A percentile compares a stretch with the other conserved stretches of the same genome.
These are phyloP conservation scores for Globisporangium radiosum DNA, from an alignment of 352 stramenopile genomes.

Conservation along the genomic window DNA sequence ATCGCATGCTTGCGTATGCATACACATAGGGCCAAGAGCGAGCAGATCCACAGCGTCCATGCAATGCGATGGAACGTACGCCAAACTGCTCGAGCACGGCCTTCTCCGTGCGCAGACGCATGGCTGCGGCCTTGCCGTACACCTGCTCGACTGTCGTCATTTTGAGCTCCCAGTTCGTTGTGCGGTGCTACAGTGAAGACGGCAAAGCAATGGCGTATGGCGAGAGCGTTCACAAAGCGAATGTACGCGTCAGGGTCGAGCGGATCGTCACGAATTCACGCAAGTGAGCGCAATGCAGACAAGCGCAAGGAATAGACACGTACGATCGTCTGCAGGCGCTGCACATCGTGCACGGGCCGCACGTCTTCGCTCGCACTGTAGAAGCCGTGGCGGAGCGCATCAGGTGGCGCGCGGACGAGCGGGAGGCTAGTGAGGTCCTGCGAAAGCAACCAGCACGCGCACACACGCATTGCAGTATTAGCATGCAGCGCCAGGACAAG, in stretches of 20 bases:
- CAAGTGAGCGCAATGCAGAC: neutral
- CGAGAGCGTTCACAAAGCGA: neutral
- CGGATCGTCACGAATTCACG: neutral
- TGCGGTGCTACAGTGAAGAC: constrained; percentile 33
- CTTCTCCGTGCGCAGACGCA: constrained; percentile 87
- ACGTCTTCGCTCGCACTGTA: constrained; percentile 79
- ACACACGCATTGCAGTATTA: too few species aligned
- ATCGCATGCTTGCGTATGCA: too few species aligned
- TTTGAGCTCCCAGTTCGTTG: constrained; percentile 81
- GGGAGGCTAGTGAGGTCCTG: constrained; percentile 70
- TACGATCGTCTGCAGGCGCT: constrained; percentile 76
- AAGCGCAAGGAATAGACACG: constrained; percentile 3
- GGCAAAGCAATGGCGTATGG: neutral
- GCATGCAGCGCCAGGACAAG: too few species aligned
- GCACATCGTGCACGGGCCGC: constrained; percentile 76
- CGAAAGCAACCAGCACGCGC: neutral
- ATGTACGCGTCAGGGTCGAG: too few species aligned
- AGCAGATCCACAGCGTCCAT: too few species aligned
- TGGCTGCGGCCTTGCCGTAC: constrained; percentile 84
- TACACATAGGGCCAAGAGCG: too few species aligned
- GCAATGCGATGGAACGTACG: constrained; percentile 18
- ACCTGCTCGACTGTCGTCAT: constrained; percentile 86
- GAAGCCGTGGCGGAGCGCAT: constrained; percentile 78
- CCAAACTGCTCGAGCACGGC: constrained; percentile 79
- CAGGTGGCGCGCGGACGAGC: constrained; percentile 73